Base-by-base conservation (phyloP, 495 filamentous ascomycete species). In the Terfezia boudieri region DNA sequence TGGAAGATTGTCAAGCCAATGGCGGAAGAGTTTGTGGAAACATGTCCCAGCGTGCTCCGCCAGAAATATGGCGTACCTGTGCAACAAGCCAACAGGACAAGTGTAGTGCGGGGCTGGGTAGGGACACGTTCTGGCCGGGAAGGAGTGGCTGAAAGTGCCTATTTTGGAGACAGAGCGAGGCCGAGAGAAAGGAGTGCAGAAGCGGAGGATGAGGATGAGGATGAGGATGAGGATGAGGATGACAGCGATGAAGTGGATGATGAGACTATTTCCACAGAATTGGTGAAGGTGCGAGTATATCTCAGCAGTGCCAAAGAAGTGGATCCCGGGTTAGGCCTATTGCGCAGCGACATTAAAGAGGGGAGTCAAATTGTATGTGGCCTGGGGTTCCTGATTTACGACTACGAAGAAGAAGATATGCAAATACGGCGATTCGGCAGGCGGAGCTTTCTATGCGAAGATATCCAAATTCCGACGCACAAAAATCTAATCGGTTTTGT, bases 1-100 rank as follows among this genome's bases (percentile, higher is more conserved):
- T 67, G 65, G 65, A 67, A 67, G 46, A 67, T 67, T 36, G 60
- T 67, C 12, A 61, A 67, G 37, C 65, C 65, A 8, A 67, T 67
- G 59, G 65, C 65, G 1, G 65, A 67, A 22, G 59, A 64, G 48
- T 20, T 67, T 11, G 65, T 67, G 12, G 65, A 67, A 50, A 59
- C 58, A 11, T 67, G 60, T 9, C 49, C 36, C 9, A 36, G 9
- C n/a, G 41, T 62, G 7, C 50, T 67, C 9, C 56, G 52, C 7
- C 38, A 55, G 36, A 59, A 32, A 20, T 59, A 64, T 46, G 55
- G 49, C 10, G 56, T 53, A 16, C 61, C 57, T 23, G 20, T 37
- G 32, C 9, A 36, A 23, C 54, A 57, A 36, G 57, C 61, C 11
- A 35, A 56, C 38, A 59, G 36, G 38, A 66, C 64, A 2, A 51